These are phyloP conservation scores for Neofusicoccum cordaticola DNA, from an alignment of 2,329 filamentous ascomycete species.

Conservation along the genomic window DNA sequence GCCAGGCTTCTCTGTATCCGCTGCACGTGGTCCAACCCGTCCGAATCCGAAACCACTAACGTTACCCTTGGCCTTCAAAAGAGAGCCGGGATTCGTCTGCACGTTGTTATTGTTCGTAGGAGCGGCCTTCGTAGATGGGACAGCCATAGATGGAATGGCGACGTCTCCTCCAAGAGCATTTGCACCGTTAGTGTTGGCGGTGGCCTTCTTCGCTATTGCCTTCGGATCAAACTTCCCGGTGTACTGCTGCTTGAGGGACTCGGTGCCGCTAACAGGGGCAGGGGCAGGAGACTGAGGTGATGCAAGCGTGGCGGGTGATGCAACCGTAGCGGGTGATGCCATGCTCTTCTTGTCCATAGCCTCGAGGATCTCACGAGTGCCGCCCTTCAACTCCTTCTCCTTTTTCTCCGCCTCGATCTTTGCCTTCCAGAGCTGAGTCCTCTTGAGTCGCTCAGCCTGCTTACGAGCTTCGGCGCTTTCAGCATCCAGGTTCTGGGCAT, in stretches of 20 bases:
- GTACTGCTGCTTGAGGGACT: conserved; percentile 52
- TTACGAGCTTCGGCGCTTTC: conserved; percentile 38
- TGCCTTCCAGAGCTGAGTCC: conserved; percentile 40
- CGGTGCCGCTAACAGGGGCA: conserved; percentile 20
- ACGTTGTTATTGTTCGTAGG: background rate
- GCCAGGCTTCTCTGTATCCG: conserved; percentile 64
- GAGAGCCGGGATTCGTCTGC: conserved; percentile 23
- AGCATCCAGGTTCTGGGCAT: background rate
- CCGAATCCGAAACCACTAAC: conserved; percentile 81
- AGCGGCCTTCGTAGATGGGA: background rate
- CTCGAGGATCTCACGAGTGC: conserved; percentile 60
- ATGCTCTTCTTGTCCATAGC: conserved; percentile 70
- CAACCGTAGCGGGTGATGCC: background rate
- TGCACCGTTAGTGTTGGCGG: conserved; percentile 55
- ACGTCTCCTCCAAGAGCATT: conserved; percentile 57
- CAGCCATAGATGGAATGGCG: conserved; percentile 29
- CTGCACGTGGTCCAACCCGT: conserved; percentile 67
- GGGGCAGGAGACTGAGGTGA: conserved; percentile 30
- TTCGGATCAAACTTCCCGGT: conserved; percentile 85
- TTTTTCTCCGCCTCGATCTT: conserved; percentile 79
- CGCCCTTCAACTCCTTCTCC: conserved; percentile 53
- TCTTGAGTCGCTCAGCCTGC: conserved; percentile 67
- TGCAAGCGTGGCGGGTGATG: background rate
- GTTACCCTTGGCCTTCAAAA: conserved; percentile 66
- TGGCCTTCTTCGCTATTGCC: conserved; percentile 75